Evolutionary conservation across 2,329 filamentous ascomycete species (phyloP), one percentile per base, ranked within the genome.

Genomic region (Elsinoe fawcettii): DNA sequence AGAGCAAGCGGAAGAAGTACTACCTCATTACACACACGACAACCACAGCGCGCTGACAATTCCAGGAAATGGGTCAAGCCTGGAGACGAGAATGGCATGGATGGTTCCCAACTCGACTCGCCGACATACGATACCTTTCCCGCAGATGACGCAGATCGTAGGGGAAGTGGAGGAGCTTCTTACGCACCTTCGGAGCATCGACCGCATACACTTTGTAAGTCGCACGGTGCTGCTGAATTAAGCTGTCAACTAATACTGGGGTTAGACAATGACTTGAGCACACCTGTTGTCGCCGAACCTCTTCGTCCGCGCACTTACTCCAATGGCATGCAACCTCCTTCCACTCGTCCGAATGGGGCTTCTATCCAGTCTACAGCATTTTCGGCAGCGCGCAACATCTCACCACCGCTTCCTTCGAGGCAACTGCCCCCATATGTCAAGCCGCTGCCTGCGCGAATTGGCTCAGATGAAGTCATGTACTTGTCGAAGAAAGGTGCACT

Each of bases 1-100:
- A 95, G 71, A 92, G 88, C 75, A 88, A 90, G 65, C 83, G 90
- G 66, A 86, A 90, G 79, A 90, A 88, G 86, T 90, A 73, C 82
- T 86, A 83, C 22, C n/a, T 32, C 18, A 16, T 32, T 37, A 5
- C 32, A 30, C 14, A 37, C 55, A 25, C 30, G 14, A 46, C 25
- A n/a, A 22, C 25, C 4, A 18, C 11, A 16, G 11, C 25, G 18
- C 16, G 32, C 49, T 53, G 20, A 46, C 22, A 32, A 8, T n/a
- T 27, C 49, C 59, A 70, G 67, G 66, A 71, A 71, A 63, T 71
- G 69, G 69, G 64, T 66, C 18, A 66, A 61, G 20, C 14, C 51
- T 8, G 60, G 57, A 6, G 60, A 61, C 43, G 60, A 61, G 18
- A 51, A 58, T 44, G 32, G 30, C 12, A 41, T 47, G 18, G 54